These are phyloP conservation scores for Cordyceps cateniannulata DNA, from an alignment of 2,329 filamentous ascomycete species.

Conservation along the genomic window DNA sequence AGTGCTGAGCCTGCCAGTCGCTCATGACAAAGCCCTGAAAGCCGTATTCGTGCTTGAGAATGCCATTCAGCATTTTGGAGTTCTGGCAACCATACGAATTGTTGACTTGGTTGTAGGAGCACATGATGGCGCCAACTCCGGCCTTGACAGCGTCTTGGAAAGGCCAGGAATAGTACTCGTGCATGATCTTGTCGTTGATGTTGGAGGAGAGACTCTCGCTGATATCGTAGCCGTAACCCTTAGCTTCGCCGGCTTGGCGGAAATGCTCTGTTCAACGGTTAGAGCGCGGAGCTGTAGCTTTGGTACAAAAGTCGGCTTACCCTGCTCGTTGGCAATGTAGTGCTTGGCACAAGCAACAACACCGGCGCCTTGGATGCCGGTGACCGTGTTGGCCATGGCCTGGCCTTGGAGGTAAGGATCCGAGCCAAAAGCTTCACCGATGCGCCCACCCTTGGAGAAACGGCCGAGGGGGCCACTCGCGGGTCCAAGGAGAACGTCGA, in stretches of 20 bases:
- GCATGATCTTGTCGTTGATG: conserved; percentile 66
- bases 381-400: conserved; percentile 64
- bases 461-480: conserved; percentile 42
- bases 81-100: conserved; percentile 78
- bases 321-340: conserved; percentile 66
- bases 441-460: conserved; percentile 39
- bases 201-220: conserved; percentile 54
- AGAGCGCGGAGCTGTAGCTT: background rate
- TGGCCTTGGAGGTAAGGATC: conserved; percentile 71
- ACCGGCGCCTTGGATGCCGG: conserved; percentile 75
- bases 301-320: conserved; percentile 17
- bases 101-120: conserved; percentile 72
- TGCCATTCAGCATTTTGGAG: conserved; percentile 64
- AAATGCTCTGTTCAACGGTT: conserved; percentile 53
- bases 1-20: conserved; percentile 75
- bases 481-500: conserved; percentile 61
- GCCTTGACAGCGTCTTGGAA: conserved; percentile 67
- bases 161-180: conserved; percentile 73
- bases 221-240: conserved; percentile 50
- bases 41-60: conserved; percentile 73
- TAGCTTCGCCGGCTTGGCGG: conserved; percentile 54
- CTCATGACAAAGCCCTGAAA: conserved; percentile 77
- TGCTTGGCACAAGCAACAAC: conserved; percentile 82
- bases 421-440: conserved; percentile 64
- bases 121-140: conserved; percentile 59